Evolutionary conservation across 345 rosid genomes (phyloP).

Genomic region (Lepidium sativum): DNA sequence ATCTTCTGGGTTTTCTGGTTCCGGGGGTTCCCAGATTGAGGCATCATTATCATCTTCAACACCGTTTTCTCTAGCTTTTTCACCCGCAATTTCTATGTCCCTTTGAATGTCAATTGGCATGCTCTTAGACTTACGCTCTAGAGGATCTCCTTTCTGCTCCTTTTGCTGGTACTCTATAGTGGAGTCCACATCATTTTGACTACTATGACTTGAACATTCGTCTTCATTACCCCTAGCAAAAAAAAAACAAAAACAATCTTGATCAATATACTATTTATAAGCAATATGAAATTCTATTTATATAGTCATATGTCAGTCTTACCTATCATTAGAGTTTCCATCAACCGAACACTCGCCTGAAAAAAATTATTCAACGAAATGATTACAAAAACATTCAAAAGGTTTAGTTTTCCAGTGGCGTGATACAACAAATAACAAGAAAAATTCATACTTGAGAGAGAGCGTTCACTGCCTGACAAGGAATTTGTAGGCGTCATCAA

Average conservation of each 20-base stretch:
- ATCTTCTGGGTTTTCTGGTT: constrained; percentile 57
- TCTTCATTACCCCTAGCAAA: constrained; percentile 49
- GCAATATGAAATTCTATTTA: background rate
- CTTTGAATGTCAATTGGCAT: constrained; percentile 29
- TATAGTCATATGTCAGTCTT: constrained; percentile 2
- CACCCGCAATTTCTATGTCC: constrained; percentile 37
- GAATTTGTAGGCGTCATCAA: constrained; percentile 56
- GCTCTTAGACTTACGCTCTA: constrained; percentile 29
- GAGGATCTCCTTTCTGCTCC: constrained; percentile 24
- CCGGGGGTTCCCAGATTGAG: constrained; percentile 80
- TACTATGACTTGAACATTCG: constrained; percentile 29
- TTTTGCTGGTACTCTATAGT: constrained; percentile 25
- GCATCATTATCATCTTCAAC: constrained; percentile 20
- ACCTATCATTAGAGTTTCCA: constrained; percentile 46
- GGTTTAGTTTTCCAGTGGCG: background rate
- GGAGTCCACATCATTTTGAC: constrained; percentile 29
- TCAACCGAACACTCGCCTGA: constrained; percentile 79
- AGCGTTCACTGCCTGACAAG: constrained; percentile 50
- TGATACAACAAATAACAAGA: background rate
- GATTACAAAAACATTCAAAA: constrained; percentile 11
- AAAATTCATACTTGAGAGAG: constrained; percentile 44
- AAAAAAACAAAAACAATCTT: background rate
- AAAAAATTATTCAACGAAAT: background rate
- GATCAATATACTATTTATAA: background rate
- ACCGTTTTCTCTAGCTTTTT: constrained; percentile 23